Base-by-base conservation (phyloP, 495 filamentous ascomycete genomes). In the Bacidia rubella region DNA sequence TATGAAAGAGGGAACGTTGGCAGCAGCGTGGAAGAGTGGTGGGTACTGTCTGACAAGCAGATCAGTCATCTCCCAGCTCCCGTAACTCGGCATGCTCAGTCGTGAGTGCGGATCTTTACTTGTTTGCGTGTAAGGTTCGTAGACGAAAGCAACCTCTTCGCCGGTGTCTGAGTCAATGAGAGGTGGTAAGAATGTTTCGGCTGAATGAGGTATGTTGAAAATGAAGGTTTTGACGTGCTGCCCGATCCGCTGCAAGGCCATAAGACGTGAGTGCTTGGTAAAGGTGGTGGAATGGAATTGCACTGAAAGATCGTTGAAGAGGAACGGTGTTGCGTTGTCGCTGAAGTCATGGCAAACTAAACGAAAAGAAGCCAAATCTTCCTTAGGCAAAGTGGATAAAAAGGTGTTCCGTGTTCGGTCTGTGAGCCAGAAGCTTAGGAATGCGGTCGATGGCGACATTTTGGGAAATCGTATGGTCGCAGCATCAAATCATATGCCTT, bases 11-110 rank as follows among this genome's bases (percentile, higher is more conserved):
- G 82, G 74, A 11, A 89, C 78, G 59, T 92, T 87, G 45, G 83
- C 86, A n/a, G 86, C 85, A 3, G 85, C 81, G 59, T 90, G 86
- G 68, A 90, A 92, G 5, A 90, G 66, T 5, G 86, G 82, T 32
- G 83, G 81, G 59, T 87, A 90, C 63, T 90, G 86, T 59, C 83
- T 75, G 32, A 85, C 81, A 35, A 90, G 73, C 44, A 89, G 67
- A 61, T 87, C 82, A 44, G 70, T 75, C 65, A 76, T 71, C 51
- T 72, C 80, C 76, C 60, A 78, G 59, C 69, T 70, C 38, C 76
- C 82, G 60, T 88, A 89, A 61, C 81, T 86, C 41, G 79, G 78
- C 67, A 64, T 56, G 64, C 67, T 62, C 64, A 60, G 45, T 65
- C 71, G 40, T 64, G 74, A 19, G 64, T 67, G 21, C 57, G 62